Evolutionary conservation across 441 rosid genomes (phyloP).

Genomic region (Sinapis alba): DNA sequence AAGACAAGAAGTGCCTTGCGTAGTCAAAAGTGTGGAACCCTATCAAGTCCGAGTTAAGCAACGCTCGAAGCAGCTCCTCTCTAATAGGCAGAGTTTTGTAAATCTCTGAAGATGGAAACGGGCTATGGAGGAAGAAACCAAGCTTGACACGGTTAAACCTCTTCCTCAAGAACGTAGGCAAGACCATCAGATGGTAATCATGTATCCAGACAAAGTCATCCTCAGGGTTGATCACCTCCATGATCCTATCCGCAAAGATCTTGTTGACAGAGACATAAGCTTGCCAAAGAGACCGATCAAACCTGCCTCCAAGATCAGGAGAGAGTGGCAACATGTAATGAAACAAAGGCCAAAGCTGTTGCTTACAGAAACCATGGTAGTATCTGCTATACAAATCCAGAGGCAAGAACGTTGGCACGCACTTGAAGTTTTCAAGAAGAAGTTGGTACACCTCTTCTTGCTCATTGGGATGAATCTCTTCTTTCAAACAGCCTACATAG

Average conservation of each 20-base stretch:
- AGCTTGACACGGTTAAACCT: conserved; percentile 81
- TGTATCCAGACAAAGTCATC: conserved; percentile 94
- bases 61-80: conserved; percentile 77
- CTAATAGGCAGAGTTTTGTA: conserved; percentile 83
- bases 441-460: conserved; percentile 87
- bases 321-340: conserved; percentile 95
- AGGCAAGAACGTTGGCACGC: conserved; percentile 79
- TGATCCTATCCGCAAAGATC: conserved; percentile 86
- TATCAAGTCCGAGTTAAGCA: conserved; percentile 81
- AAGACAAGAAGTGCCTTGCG: conserved; percentile 60
- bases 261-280: conserved; percentile 89
- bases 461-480: conserved; percentile 75
- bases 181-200: conserved; percentile 94
- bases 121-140: background rate
- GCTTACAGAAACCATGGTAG: conserved; percentile 94
- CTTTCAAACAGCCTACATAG: conserved; percentile 84
- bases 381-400: conserved; percentile 63
- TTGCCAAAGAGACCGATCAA: conserved; percentile 78
- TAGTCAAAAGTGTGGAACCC: conserved; percentile 74
- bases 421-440: conserved; percentile 73
- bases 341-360: conserved; percentile 92
- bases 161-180: conserved; percentile 88
- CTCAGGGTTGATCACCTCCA: conserved; percentile 94
- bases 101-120: conserved; percentile 47
- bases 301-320: conserved; percentile 88